Evolutionary conservation across 1,139 yeast genomes (phyloP).

Genomic region (Entelexis sorbosivorans): DNA sequence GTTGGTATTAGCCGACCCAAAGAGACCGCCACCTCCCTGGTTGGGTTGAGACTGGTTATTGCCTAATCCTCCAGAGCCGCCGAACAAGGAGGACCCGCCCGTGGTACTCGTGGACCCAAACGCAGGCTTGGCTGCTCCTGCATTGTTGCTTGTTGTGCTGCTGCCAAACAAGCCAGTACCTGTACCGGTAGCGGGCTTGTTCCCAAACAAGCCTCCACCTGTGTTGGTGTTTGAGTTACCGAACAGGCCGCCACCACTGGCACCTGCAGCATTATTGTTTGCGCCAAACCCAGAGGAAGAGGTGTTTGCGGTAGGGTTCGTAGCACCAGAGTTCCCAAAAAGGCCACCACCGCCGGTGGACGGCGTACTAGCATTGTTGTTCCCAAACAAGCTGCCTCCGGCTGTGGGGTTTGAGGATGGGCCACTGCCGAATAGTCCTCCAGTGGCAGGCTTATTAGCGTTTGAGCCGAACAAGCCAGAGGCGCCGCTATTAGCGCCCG

Average conservation of each 20-base stretch:
- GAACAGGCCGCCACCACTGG: constrained; percentile 16
- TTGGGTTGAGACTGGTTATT: constrained; percentile 22
- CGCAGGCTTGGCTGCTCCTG: constrained; percentile 15
- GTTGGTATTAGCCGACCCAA: constrained; percentile 25
- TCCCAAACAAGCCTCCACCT: constrained; percentile 16
- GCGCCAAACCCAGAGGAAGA: constrained; percentile 6
- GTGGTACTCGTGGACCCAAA: not conserved
- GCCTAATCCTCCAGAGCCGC: constrained; percentile 24
- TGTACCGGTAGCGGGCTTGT: constrained; percentile 26
- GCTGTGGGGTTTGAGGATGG: constrained; percentile 16
- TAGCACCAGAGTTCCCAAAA: not conserved
- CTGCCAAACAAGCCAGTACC: constrained; percentile 7
- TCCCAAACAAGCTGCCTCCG: constrained; percentile 25
- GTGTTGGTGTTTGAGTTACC: constrained; percentile 12
- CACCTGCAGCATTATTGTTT: not conserved
- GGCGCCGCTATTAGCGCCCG: not conserved
- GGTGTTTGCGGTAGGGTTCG: not conserved
- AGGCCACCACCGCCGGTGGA: not conserved
- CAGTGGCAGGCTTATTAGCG: constrained; percentile 8
- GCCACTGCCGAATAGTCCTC: constrained; percentile 23
- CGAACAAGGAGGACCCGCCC: constrained; percentile 1
- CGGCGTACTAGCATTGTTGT: constrained; percentile 1
- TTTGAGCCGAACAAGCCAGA: constrained; percentile 9
- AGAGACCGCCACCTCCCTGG: constrained; percentile 27
- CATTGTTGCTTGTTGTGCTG: constrained; percentile 13